phyloP scores from a whole-genome alignment of 1,139 yeast species.

The Kluyveromyces marxianus region DNA sequence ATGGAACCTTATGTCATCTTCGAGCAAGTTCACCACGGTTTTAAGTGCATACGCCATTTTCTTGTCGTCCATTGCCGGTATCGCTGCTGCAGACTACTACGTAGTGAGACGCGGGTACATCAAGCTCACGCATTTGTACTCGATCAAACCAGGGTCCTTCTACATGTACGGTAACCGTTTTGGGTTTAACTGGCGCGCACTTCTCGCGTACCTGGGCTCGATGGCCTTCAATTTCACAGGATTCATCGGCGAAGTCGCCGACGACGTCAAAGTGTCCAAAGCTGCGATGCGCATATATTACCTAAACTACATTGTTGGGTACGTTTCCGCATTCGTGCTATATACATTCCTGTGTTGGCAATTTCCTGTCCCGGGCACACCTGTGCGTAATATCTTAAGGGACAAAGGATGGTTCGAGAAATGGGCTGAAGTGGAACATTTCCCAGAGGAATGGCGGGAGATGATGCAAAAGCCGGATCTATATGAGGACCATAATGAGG shows the following conservation, averaged over 20 bases:
- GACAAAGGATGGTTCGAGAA: conserved; percentile 62
- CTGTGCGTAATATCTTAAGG: conserved; percentile 40
- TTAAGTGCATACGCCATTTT: conserved; percentile 82
- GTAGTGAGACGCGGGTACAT: conserved; percentile 68
- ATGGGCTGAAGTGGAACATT: conserved; percentile 51
- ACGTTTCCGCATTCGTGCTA: conserved; percentile 45
- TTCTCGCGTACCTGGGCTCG: conserved; percentile 63
- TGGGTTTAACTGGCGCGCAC: conserved; percentile 81
- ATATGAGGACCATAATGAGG: neutral
- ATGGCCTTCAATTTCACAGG: conserved; percentile 81
- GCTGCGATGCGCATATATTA: conserved; percentile 72
- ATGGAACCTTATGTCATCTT: conserved; percentile 73
- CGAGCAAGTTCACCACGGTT: conserved; percentile 75
- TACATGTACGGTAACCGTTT: conserved; percentile 49
- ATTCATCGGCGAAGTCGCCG: conserved; percentile 74
- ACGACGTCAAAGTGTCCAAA: conserved; percentile 48
- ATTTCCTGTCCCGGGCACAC: conserved; percentile 56
- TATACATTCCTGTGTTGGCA: conserved; percentile 44
- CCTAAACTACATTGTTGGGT: conserved; percentile 71
- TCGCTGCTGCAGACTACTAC: conserved; percentile 68
- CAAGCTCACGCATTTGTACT: conserved; percentile 56
- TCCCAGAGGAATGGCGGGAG: conserved; percentile 35
- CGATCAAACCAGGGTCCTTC: conserved; percentile 36
- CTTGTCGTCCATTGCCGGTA: conserved; percentile 82
- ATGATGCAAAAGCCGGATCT: conserved; percentile 1